These are phyloP conservation scores for Lactarius sp. DNA, from an alignment of 768 basidiomycete species.

Conservation along the genomic window DNA sequence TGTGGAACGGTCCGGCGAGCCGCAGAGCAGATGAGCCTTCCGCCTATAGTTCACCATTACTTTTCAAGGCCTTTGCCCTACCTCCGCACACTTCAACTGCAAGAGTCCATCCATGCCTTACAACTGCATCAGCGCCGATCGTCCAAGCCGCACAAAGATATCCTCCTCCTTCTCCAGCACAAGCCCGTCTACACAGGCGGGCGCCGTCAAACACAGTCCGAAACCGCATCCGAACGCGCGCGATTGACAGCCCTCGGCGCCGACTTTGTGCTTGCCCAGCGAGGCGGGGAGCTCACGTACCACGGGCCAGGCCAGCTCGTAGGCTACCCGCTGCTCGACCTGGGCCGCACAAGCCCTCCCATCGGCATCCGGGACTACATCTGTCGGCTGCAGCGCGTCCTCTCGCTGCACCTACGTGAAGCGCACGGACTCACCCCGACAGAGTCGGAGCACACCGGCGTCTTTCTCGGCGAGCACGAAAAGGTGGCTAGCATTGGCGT, in stretches of 20 bases:
- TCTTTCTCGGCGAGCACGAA: constrained; percentile 73
- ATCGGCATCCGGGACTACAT: constrained; percentile 78
- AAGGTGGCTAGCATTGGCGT: constrained; percentile 97
- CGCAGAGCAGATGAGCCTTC: constrained; percentile 29
- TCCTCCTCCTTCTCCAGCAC: constrained; percentile 82
- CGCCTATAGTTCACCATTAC: constrained; percentile 72
- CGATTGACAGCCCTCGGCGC: constrained; percentile 78
- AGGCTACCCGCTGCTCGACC: constrained; percentile 90
- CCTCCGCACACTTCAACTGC: constrained; percentile 55
- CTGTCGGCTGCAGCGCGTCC: constrained; percentile 68
- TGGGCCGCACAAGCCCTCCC: constrained; percentile 70
- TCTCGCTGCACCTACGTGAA: constrained; percentile 58
- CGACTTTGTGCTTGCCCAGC: constrained; percentile 73
- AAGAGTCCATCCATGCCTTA: constrained; percentile 63
- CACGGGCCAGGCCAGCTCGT: constrained; percentile 98
- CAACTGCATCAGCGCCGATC: constrained; percentile 53
- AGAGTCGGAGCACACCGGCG: constrained; percentile 81
- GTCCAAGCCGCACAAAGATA: constrained; percentile 41
- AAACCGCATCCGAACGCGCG: constrained; percentile 52
- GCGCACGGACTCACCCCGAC: constrained; percentile 53
- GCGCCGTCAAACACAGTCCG: constrained; percentile 69
- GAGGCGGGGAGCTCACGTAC: constrained; percentile 94
- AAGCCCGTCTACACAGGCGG: constrained; percentile 93
- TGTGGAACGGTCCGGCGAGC: too few relatives aligned
- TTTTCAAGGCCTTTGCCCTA: constrained; percentile 82